Conservation (phyloP, 805 yeast species). For the Spathaspora gorwiae region DNA sequence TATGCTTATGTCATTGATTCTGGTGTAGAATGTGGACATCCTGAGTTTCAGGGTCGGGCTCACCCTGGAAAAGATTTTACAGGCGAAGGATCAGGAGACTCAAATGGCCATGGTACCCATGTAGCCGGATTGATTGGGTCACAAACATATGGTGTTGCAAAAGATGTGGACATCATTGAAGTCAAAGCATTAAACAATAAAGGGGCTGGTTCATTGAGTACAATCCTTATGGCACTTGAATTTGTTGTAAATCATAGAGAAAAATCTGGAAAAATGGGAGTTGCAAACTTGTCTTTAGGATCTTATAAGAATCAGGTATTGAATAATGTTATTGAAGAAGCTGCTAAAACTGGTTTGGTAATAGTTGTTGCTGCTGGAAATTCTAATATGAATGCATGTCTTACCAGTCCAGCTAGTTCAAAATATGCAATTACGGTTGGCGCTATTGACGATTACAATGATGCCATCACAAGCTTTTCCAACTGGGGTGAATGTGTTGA, state of each 20-base stretch:
- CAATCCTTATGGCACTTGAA: conserved; percentile 62
- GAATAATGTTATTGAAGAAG: conserved; percentile 73
- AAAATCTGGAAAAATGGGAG: conserved; percentile 38
- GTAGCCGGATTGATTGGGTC: conserved; percentile 54
- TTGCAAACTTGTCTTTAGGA: conserved; percentile 79
- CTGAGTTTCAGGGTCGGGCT: conserved; percentile 63
- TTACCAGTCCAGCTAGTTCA: conserved; percentile 82
- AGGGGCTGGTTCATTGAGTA: conserved; percentile 69
- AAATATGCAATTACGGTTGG: conserved; percentile 73
- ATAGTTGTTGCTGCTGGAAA: conserved; percentile 88
- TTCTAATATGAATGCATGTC: conserved; percentile 70
- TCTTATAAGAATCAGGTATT: conserved; percentile 61
- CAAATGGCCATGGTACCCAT: conserved; percentile 53
- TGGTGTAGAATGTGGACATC: conserved; percentile 62
- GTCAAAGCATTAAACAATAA: conserved; percentile 64
- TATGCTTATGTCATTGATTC: conserved; percentile 81
- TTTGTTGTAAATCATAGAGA: conserved; percentile 58
- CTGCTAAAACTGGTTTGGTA: conserved; percentile 64
- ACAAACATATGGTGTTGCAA: conserved; percentile 48
- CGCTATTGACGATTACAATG: conserved; percentile 74
- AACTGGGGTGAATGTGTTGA: conserved; percentile 92
- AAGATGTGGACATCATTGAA: conserved; percentile 54
- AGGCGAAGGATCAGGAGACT: conserved; percentile 48
- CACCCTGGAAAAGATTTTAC: conserved; percentile 57
- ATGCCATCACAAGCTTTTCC: conserved; percentile 68